Percentiles rank a stretch among this genome's conserved stretches.
These are phyloP conservation scores for Plasmodium adleri DNA, from an alignment of 169 alveolate genomes.

Conservation along the genomic window DNA sequence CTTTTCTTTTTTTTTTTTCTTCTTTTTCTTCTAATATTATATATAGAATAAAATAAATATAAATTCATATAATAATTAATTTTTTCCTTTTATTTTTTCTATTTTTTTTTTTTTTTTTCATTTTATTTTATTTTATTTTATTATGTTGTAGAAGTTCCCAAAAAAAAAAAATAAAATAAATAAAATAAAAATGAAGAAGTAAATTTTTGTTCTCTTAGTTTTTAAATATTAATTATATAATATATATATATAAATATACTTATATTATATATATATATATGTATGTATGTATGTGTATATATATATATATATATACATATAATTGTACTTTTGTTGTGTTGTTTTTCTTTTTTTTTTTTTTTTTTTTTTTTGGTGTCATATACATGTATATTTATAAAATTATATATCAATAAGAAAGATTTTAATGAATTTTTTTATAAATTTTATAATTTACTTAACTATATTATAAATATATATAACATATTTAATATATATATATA, in stretches of 20 bases:
- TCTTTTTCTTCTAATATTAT: too few species aligned
- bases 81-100: slow-evolving; percentile 9
- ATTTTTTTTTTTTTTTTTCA: neutral
- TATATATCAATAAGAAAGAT: neutral
- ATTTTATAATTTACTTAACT: too few species aligned
- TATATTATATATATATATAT: too few species aligned
- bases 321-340: neutral
- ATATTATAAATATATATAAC: too few species aligned
- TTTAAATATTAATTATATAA: slow-evolving; percentile 15
- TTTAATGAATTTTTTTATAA: neutral
- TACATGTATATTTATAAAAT: too few species aligned
- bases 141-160: neutral
- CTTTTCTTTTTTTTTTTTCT: slow-evolving; percentile 10
- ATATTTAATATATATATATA: too few species aligned
- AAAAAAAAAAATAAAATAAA: too few species aligned
- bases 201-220: slow-evolving; percentile 26
- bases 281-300: too few species aligned
- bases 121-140: slow-evolving; percentile 1
- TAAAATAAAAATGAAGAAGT: neutral
- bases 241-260: neutral
- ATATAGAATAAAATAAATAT: slow-evolving; percentile 3
- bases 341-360: neutral
- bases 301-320: neutral
- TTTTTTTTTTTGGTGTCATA: neutral
- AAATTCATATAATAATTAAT: neutral